Base-by-base conservation (phyloP, 2,329 filamentous ascomycete species). In the Coniochaeta sp. region DNA sequence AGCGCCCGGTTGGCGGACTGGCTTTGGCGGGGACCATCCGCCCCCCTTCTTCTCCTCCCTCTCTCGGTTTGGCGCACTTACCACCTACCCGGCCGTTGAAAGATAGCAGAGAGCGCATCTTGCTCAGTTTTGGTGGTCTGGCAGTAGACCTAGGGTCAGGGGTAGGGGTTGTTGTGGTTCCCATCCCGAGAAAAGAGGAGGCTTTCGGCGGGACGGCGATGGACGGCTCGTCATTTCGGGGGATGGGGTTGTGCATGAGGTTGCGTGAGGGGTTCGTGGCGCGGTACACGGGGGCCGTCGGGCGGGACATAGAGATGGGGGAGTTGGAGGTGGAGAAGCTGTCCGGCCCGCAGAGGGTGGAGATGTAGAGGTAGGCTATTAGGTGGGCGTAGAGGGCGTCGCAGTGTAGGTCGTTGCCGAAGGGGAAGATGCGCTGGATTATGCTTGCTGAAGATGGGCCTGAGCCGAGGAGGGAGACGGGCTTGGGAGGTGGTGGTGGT, bases 331-430 rank as follows among this genome's bases (percentile, higher is more conserved):
- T 48, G 10, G 26, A 42, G 38, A 42, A 42, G 3, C 18, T 26
- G 24, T 32, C 16, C 46, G 51, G 27, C 22, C 50, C 58, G 48
- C 66, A 71, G 9, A 74, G 57, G 5, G 65, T 62, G 42, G 63
- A 64, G 49, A 83, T 67, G 65, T 83, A 83, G 63, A 82, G 83
- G 63, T 79, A 82, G 0, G 77, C 79, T 4, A 83, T 64, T 8
- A 83, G 68, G 58, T 83, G 79, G 0, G 79, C 79, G 58, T 82
- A 83, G 6, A 83, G 63, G 0, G 79, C 77, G 49, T 83, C 78
- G 58, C 79, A 81, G 6, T 82, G 71, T 57, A 77, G 75, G 55
- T 80, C 76, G 2, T 75, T 74, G 20, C 73, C 78, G 3, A 64
- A 58, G 1, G 75, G 72, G 59, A 83, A 82, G 49, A 83, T 72